Evolutionary conservation across 371 early-diverging fungal species (phyloP).

Genomic region (Mucor piriformis): DNA sequence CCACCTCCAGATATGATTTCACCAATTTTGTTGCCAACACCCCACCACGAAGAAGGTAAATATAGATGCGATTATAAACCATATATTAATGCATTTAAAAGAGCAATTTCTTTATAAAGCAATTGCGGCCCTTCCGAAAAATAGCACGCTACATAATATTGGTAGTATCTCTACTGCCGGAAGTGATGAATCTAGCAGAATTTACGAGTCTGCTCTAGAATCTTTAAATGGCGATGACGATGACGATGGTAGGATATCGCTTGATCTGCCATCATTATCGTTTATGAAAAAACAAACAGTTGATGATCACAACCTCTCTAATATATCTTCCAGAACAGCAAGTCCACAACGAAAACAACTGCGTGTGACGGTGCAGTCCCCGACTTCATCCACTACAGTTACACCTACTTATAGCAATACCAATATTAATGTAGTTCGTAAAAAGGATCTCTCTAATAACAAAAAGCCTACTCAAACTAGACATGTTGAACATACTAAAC

Average conservation of each 20-base stretch:
- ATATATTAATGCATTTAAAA: too few relatives aligned
- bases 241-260: not conserved
- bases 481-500: too few relatives aligned
- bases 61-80: too few relatives aligned
- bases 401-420: too few relatives aligned
- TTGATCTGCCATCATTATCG: not conserved
- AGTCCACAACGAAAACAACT: too few relatives aligned
- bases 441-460: too few relatives aligned
- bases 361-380: too few relatives aligned
- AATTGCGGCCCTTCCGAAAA: not conserved
- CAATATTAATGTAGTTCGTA: too few relatives aligned
- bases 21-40: slow-evolving; percentile 11
- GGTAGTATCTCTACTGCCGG: not conserved
- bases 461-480: too few relatives aligned
- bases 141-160: not conserved
- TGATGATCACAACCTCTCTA: too few relatives aligned
- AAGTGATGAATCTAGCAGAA: slow-evolving; percentile 12
- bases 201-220: slow-evolving; percentile 21
- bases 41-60: slow-evolving; percentile 8
- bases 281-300: not conserved
- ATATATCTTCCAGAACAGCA: too few relatives aligned
- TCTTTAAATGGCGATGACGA: slow-evolving; percentile 4
- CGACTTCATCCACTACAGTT: too few relatives aligned
- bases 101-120: not conserved
- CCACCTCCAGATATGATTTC: not conserved